Percentiles rank a stretch among this genome's conserved stretches.
phyloP scores from a whole-genome alignment of 179 eudicot species.

The Amaranthus tricolor region DNA sequence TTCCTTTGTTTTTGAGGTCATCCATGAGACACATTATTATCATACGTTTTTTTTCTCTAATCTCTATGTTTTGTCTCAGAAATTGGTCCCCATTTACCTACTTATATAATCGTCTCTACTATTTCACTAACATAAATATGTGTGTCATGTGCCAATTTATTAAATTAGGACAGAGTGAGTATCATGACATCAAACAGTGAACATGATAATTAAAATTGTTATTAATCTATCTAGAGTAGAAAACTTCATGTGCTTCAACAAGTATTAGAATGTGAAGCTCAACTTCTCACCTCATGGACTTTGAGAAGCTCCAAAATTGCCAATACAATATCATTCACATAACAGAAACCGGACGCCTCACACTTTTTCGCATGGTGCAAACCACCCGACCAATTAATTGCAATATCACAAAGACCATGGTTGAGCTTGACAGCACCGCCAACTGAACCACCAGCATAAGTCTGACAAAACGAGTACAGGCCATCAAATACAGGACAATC shows the following conservation, averaged over 20 bases:
- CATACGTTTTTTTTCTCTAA: too few relatives aligned
- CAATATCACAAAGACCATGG: slow-evolving; percentile 66
- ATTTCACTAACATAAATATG: too few relatives aligned
- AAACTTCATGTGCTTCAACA: neutral
- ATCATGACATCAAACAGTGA: neutral
- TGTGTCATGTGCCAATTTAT: too few relatives aligned
- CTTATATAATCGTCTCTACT: too few relatives aligned
- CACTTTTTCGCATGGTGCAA: slow-evolving; percentile 74
- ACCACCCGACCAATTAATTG: slow-evolving; percentile 75
- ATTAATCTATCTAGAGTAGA: neutral
- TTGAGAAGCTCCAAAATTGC: slow-evolving; percentile 68
- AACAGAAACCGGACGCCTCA: slow-evolving; percentile 78
- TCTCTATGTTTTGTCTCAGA: too few relatives aligned
- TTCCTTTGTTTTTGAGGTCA: too few relatives aligned
- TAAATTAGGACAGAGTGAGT: too few relatives aligned
- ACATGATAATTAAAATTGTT: neutral
- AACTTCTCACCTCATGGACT: slow-evolving; percentile 50
- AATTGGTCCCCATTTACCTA: too few relatives aligned
- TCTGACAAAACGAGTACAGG: slow-evolving; percentile 68
- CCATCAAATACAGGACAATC: slow-evolving; percentile 77
- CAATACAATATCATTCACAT: slow-evolving; percentile 67
- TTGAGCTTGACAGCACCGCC: slow-evolving; percentile 72
- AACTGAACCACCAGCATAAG: slow-evolving; percentile 75
- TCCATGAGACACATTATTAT: too few relatives aligned
- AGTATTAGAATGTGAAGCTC: slow-evolving; percentile 1